These are phyloP conservation scores for Chlorella variabilis DNA, from an alignment of 163 green algal species.

Conservation along the genomic window DNA sequence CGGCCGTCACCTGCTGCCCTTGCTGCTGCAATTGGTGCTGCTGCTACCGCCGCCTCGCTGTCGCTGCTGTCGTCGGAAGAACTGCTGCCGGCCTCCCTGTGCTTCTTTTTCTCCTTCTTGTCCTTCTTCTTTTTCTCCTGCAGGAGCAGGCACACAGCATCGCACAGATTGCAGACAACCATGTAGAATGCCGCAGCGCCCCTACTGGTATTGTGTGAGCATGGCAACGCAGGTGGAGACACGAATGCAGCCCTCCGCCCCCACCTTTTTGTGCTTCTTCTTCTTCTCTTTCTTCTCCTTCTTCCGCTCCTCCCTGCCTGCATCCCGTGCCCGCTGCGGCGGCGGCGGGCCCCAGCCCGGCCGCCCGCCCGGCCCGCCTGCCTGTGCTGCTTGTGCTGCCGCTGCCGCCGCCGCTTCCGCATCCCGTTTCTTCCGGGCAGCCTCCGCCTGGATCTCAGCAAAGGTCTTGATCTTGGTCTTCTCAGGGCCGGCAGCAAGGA, in stretches of 20 bases:
- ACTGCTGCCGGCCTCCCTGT: conserved; percentile 6
- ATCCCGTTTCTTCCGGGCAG: conserved; percentile 6
- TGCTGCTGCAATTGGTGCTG: too few species aligned
- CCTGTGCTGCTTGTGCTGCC: neutral
- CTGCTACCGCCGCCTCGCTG: neutral
- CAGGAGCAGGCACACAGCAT: neutral
- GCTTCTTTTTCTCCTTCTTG: conserved; percentile 33
- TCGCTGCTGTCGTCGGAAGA: conserved; percentile 13
- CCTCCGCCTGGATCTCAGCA: conserved; percentile 21
- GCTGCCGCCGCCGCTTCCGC: conserved; percentile 9
- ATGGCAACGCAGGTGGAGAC: too few species aligned
- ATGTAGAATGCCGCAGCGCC: neutral
- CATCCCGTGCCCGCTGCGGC: neutral
- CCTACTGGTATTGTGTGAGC: too few species aligned
- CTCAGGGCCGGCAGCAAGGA: conserved; percentile 6
- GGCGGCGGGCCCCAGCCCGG: conserved; percentile 12
- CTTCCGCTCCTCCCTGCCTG: neutral
- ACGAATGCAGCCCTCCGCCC: neutral
- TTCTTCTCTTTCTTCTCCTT: conserved; percentile 43
- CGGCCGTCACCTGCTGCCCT: neutral
- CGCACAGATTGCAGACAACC: neutral
- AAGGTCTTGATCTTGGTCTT: conserved; percentile 23
- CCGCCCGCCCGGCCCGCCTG: neutral
- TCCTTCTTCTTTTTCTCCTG: conserved; percentile 13
- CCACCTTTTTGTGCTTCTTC: conserved; percentile 41